Percentiles rank a stretch among this genome's conserved stretches.
These are phyloP conservation scores for Hyaloscypha variabilis DNA, from an alignment of 495 filamentous ascomycete species.

Conservation along the genomic window DNA sequence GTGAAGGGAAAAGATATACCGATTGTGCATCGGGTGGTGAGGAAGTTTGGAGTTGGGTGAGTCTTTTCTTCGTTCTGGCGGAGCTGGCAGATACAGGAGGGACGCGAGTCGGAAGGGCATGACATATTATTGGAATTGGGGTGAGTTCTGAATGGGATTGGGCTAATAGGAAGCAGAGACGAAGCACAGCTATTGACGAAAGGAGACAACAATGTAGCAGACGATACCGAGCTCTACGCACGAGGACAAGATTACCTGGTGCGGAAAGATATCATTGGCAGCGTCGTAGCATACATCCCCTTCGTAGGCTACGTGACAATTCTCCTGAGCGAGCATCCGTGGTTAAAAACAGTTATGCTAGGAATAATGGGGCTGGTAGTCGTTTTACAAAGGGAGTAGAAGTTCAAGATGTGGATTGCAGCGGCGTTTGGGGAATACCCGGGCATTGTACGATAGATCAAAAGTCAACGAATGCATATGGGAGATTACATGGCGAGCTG, in stretches of 20 bases:
- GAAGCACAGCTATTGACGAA: constrained; percentile 81
- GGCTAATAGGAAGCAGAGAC: constrained; percentile 35
- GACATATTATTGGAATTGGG: no score
- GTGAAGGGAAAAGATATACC: constrained; percentile 89
- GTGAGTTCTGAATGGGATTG: neutral
- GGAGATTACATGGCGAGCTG: neutral
- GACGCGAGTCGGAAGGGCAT: neutral
- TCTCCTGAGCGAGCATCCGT: constrained; percentile 92
- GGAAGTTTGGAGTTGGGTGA: constrained; percentile 64
- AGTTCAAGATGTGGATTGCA: neutral
- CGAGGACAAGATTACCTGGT: constrained; percentile 81
- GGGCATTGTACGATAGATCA: constrained; percentile 19
- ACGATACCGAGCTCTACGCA: constrained; percentile 94
- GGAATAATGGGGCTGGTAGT: constrained; percentile 96
- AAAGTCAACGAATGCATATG: constrained; percentile 18
- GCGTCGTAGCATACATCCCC: constrained; percentile 90
- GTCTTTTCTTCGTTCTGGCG: constrained; percentile 30
- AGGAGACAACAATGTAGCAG: constrained; percentile 93
- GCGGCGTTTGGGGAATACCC: constrained; percentile 32
- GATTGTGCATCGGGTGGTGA: constrained; percentile 87
- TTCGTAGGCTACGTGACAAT: constrained; percentile 98
- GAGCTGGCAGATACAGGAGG: neutral
- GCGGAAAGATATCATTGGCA: constrained; percentile 90
- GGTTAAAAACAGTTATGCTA: constrained; percentile 93
- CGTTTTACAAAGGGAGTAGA: constrained; percentile 83